A percentile compares a stretch with the other conserved stretches of the same genome.
phyloP scores from a whole-genome alignment of 179 eudicot genomes.

The Monotropa hypopitys region DNA sequence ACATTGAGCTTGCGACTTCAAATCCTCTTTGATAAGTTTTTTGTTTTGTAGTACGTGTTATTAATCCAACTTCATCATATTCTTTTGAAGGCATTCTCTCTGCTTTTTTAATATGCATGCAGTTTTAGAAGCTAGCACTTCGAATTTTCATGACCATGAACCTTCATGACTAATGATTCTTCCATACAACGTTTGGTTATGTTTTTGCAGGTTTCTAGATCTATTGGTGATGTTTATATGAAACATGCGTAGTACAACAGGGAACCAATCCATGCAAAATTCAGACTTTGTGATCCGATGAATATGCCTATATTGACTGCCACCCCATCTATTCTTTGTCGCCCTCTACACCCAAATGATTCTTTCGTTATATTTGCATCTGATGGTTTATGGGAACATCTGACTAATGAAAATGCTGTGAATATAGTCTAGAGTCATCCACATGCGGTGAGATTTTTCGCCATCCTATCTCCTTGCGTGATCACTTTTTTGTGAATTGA shows the following conservation, averaged over 20 bases:
- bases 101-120: neutral
- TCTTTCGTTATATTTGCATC: constrained; percentile 69
- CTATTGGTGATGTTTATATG: constrained; percentile 70
- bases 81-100: neutral
- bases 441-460: constrained; percentile 41
- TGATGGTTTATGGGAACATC: constrained; percentile 82
- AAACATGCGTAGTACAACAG: constrained; percentile 47
- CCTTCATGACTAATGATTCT: neutral
- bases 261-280: constrained; percentile 51
- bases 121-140: neutral
- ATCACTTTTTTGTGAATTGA: neutral
- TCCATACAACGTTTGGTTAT: neutral
- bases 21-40: neutral
- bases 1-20: neutral
- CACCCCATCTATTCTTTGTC: constrained; percentile 43
- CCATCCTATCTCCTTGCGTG: neutral
- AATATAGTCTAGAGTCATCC: constrained; percentile 65
- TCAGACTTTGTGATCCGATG: constrained; percentile 55
- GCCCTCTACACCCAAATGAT: constrained; percentile 52
- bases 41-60: neutral
- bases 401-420: constrained; percentile 69
- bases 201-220: constrained; percentile 58
- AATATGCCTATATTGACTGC: constrained; percentile 54
- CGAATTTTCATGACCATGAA: neutral
- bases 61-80: neutral